phyloP scores from a whole-genome alignment of 2,329 filamentous ascomycete genomes.

The Dactylellina cionopaga region DNA sequence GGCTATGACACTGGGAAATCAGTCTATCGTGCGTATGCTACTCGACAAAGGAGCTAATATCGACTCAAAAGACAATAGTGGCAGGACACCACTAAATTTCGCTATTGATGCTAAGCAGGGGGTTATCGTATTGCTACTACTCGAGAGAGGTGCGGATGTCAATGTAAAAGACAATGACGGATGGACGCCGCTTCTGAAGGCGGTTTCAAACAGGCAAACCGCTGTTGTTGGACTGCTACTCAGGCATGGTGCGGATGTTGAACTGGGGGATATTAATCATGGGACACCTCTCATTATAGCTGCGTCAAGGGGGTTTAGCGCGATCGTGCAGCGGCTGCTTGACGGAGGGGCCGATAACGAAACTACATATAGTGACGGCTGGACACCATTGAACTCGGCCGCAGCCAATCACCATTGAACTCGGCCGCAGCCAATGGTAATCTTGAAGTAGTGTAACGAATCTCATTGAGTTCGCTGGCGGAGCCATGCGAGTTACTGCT shows the following conservation, averaged over 20 bases:
- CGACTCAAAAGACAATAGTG: background rate
- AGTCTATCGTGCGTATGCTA: no score
- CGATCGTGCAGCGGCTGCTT: constrained; percentile 10
- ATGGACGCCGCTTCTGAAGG: no score
- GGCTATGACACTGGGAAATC: no score
- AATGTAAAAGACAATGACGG: no score
- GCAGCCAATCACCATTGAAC: constrained; percentile 1
- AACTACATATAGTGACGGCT: background rate
- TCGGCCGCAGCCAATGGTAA: constrained; percentile 13
- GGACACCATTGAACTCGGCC: constrained; percentile 10
- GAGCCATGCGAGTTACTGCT: no score
- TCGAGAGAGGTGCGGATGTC: no score
- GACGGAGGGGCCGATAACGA: background rate
- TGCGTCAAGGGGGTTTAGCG: background rate
- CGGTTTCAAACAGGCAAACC: background rate
- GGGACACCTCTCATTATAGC: constrained; percentile 5
- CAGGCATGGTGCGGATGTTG: background rate
- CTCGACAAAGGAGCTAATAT: background rate
- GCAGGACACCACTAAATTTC: background rate
- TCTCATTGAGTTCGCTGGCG: no score
- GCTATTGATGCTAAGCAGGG: no score
- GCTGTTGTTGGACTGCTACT: constrained; percentile 9
- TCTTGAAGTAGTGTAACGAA: background rate
- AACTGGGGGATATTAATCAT: constrained; percentile 2
- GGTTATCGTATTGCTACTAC: no score